Base-by-base conservation (phyloP, 768 basidiomycete species). In the Boletus rex-veris region DNA sequence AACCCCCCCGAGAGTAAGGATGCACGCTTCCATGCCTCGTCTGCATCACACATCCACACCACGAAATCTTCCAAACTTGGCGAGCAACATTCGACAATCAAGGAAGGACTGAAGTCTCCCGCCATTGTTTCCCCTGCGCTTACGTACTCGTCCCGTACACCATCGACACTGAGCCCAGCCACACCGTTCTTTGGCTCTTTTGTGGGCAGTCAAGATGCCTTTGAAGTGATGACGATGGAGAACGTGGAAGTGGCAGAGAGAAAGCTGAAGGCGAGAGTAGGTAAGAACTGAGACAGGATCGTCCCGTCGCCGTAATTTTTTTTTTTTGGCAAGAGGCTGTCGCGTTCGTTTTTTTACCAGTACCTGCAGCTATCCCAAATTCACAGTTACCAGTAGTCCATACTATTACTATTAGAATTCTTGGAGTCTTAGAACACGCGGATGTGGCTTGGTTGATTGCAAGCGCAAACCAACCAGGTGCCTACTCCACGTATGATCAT, bases 131-230 rank as follows among this genome's bases (percentile, higher is more conserved):
- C 86, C 5, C 86, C 86, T 10, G 79, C 85, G 8, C 74, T 88
- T 54, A 87, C 83, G 15, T 88, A 83, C 61, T 82, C 83, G n/a
- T 82, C 78, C 19, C 73, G 75, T 41, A 83, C 85, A 26, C 80
- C 84, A 15, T 81, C 83, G 37, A 85, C 83, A 28, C 74, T 86
- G 50, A 87, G 86, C 63, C 86, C 86, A 16, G 79, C 84, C 11
- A 88, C 85, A 11, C 85, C 85, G 11, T 88, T 86, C 71, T 83
- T 86, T 69, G 80, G 80, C 26, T 80, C 81, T 8, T 86, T 87
- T 63, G 45, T 45, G 18, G 51, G 65, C 19, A 54, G 58, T 30
- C 62, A 67, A 47, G 74, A 73, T 24, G 56, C 49, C 21, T 75
- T 72, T 55, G 71, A 69, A 18, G 58, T 53, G 30, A 39, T 61